Base-by-base conservation (phyloP, 2,329 filamentous ascomycete species). In the Hypoxylon sp. region DNA sequence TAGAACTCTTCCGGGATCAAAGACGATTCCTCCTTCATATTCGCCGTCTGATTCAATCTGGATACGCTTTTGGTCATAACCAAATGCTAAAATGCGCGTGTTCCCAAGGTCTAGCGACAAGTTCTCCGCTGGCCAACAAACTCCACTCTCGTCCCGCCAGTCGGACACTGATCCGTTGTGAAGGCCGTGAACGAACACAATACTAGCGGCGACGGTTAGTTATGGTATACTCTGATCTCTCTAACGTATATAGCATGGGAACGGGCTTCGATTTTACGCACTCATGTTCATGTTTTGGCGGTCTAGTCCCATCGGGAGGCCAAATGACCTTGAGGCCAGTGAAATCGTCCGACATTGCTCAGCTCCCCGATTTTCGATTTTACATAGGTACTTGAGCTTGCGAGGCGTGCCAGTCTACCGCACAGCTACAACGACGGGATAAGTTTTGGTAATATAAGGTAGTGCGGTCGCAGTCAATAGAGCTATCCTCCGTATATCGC, bases 231-330 rank as follows among this genome's bases (percentile, higher is more conserved):
- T 8, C 6, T 20, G 10, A 10, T 20, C n/a, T 10, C 19, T 41
- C n/a, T 41, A 7, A 26, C 4, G 37, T 41, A 10, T 15, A 20
- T 7, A 19, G 6, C n/a, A 20, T 41, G 10, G 17, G 11, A 11
- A 41, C 19, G 7, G n/a, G 17, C 4, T 1, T 41, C 2, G 37
- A 41, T 2, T 41, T 19, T 41, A 41, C 37, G n/a, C 37, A 41
- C 37, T 41, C 37, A 41, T 41, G 37, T 17, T 41, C n/a, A 41
- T 41, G 17, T 41, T 41, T 41, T 20, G 37, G 37, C 17, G 37
- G 37, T 17, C 37, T 41, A 6, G n/a, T 41, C 37, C 37, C 37
- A 20, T 41, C 37, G 1, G 37, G 37, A 41, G 37, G 37, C 37
- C 37, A 41, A 19, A 41, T 41, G n/a, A 41, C 37, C 17, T 41